Conservation (phyloP, 495 filamentous ascomycete genomes). For the Acidomyces sp. region DNA sequence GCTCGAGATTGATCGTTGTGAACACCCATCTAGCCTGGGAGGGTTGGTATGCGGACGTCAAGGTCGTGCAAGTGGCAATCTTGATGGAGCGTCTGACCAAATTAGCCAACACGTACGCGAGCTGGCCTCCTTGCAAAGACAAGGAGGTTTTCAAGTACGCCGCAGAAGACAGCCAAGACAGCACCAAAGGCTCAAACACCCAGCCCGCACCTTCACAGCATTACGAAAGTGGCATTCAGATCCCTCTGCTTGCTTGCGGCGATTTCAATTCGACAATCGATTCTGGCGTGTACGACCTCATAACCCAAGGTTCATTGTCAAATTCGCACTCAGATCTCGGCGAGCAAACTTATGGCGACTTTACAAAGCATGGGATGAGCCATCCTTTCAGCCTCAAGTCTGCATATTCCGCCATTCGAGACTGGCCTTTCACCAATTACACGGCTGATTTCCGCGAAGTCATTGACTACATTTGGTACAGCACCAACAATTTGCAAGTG, state of each 20-base stretch:
- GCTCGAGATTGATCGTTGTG: slow-evolving; percentile 75
- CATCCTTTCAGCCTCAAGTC: slow-evolving; percentile 92
- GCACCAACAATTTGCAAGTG: slow-evolving; percentile 77
- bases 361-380: slow-evolving; percentile 78
- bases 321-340: slow-evolving; percentile 65
- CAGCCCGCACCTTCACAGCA: slow-evolving; percentile 56
- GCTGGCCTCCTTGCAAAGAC: slow-evolving; percentile 60
- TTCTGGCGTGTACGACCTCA: slow-evolving; percentile 77
- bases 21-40: slow-evolving; percentile 96
- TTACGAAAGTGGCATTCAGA: slow-evolving; percentile 71
- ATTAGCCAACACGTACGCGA: slow-evolving; percentile 68
- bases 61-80: slow-evolving; percentile 86
- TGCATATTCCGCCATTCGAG: slow-evolving; percentile 64
- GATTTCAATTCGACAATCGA: slow-evolving; percentile 86
- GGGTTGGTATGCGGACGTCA: slow-evolving; percentile 77
- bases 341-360: slow-evolving; percentile 68
- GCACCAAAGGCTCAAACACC: slow-evolving; percentile 33
- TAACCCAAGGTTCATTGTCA: slow-evolving; percentile 58
- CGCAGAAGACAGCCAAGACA: slow-evolving; percentile 42
- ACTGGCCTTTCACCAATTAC: slow-evolving; percentile 90
- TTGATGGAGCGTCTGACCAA: slow-evolving; percentile 80
- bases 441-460: slow-evolving; percentile 80
- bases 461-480: slow-evolving; percentile 96
- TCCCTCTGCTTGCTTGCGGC: slow-evolving; percentile 82
- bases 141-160: slow-evolving; percentile 54